Percentiles rank a stretch among this genome's conserved stretches.
phyloP scores from a whole-genome alignment of 176 grass and related monocot species.

The Phoenix dactylifera region DNA sequence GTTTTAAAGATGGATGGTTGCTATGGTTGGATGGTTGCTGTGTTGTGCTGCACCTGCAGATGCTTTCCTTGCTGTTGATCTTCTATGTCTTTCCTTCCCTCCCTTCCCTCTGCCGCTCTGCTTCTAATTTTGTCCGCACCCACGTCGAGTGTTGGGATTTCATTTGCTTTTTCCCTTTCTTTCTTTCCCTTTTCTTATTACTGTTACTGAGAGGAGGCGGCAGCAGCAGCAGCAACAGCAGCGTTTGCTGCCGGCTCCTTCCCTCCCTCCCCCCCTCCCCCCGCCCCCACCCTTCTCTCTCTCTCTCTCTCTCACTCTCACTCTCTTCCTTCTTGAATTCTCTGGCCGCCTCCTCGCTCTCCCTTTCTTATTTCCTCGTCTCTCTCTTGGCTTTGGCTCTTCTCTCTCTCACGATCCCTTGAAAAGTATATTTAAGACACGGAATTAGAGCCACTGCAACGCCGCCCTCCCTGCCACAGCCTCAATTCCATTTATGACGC shows the following conservation, averaged over 20 bases:
- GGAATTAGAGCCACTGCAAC: conserved; percentile 9
- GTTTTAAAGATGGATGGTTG: too few relatives aligned
- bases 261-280: conserved; percentile 19
- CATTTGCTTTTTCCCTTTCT: not conserved
- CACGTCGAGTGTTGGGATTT: not conserved
- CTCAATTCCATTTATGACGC: conserved; percentile 28
- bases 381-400: conserved; percentile 25
- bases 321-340: conserved; percentile 58
- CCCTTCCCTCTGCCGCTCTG: not conserved
- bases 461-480: conserved; percentile 16
- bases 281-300: conserved; percentile 15
- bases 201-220: not conserved
- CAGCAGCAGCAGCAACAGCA: not conserved
- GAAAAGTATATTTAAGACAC: conserved; percentile 13
- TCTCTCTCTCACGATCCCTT: conserved; percentile 11
- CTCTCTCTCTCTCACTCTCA: conserved; percentile 17
- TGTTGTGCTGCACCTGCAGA: too few relatives aligned
- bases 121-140: conserved; percentile 1
- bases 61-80: not conserved
- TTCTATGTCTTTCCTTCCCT: not conserved
- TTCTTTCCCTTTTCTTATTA: not conserved
- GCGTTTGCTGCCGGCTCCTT: conserved; percentile 47
- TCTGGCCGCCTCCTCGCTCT: conserved; percentile 22
- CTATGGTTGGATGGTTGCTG: too few relatives aligned
- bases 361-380: conserved; percentile 20